Base-by-base conservation (phyloP, 176 grass and related monocot genomes). In the Tillandsia fasciculata region DNA sequence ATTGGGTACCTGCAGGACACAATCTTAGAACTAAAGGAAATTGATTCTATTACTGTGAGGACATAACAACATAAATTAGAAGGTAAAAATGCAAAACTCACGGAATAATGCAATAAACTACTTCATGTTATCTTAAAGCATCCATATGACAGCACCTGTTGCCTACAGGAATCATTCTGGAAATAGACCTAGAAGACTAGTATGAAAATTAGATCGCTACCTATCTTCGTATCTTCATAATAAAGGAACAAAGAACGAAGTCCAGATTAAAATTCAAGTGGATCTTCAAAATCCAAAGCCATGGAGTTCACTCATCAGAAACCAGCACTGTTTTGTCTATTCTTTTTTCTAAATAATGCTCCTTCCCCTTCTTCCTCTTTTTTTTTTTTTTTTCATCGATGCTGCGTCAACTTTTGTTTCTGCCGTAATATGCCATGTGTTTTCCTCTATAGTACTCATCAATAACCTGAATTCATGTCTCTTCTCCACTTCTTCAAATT, bases 1-100 rank as follows among this genome's bases (percentile, higher is more conserved):
- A 97, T 86, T 47, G 89, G 84, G 10, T 97, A 97, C 63, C 94
- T 97, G 74, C 72, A 88, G 64, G 64, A 78, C 33, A 73, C 52
- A 68, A 26, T 23, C 67, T 50, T 17, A 51, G 10, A 58, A 58
- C 54, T 58, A 58, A 14, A n/a, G 7, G 18, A 5, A 14, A 58
- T 29, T 29, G 28, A 3, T 3, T 29, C 28, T 29, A 29, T 29
- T 2, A 29, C 28, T 3, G 3, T 3, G 28, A 29, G 28, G 28
- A 29, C 28, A 29, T 29, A 29, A 29, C 28, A 29, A 42, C 33
- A 42, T 42, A 42, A 42, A 42, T 42, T 42, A 42, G 33, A 42
- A 42, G 33, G 33, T 42, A 42, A 42, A 42, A 42, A 23, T 61
- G 56, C 56, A 15, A 9, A 61, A 61, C 22, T 18, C 22, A 15